A percentile compares a stretch with the other conserved stretches of the same genome.
Evolutionary conservation across 2,329 filamentous ascomycete species (phyloP).

Genomic region (Blumeriella jaapii): DNA sequence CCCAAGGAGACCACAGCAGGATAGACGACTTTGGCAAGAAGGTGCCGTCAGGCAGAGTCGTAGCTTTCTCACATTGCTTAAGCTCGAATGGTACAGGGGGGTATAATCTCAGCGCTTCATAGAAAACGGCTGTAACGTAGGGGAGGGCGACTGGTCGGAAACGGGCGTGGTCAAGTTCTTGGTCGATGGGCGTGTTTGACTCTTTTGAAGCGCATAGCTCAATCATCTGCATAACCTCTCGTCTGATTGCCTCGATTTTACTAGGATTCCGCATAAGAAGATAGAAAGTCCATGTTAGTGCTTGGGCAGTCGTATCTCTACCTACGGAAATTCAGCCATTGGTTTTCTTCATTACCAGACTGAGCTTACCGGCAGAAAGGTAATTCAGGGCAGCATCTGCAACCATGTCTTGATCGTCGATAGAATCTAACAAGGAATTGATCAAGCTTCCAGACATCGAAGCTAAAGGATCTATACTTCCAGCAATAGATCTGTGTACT

Average conservation of each 20-base stretch:
- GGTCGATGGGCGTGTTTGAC: background rate
- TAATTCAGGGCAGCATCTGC: slow-evolving; percentile 56
- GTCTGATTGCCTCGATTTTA: slow-evolving; percentile 31
- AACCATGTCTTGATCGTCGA: slow-evolving; percentile 43
- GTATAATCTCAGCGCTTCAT: slow-evolving; percentile 49
- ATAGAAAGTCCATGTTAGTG: slow-evolving; percentile 53
- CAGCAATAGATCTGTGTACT: slow-evolving; percentile 11
- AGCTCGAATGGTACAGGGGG: slow-evolving; percentile 57
- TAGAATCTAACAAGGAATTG: slow-evolving; percentile 45
- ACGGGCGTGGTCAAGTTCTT: slow-evolving; percentile 8
- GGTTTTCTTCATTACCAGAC: background rate
- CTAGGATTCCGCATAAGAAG: slow-evolving; percentile 41
- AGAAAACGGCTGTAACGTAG: slow-evolving; percentile 49
- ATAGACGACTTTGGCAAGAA: slow-evolving; percentile 41
- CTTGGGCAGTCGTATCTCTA: slow-evolving; percentile 53
- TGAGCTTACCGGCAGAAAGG: slow-evolving; percentile 40
- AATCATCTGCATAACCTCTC: slow-evolving; percentile 29
- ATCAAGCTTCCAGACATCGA: slow-evolving; percentile 44
- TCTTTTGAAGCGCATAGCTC: slow-evolving; percentile 8
- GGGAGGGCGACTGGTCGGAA: slow-evolving; percentile 33
- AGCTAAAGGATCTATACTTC: slow-evolving; percentile 15
- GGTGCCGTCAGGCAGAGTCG: slow-evolving; percentile 49
- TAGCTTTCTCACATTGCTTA: slow-evolving; percentile 42
- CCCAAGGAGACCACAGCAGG: slow-evolving; percentile 53
- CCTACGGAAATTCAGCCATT: slow-evolving; percentile 27